A percentile compares a stretch with the other conserved stretches of the same genome.
phyloP scores from a whole-genome alignment of 257 asterid genomes.

The Solanum ossicruentum region DNA sequence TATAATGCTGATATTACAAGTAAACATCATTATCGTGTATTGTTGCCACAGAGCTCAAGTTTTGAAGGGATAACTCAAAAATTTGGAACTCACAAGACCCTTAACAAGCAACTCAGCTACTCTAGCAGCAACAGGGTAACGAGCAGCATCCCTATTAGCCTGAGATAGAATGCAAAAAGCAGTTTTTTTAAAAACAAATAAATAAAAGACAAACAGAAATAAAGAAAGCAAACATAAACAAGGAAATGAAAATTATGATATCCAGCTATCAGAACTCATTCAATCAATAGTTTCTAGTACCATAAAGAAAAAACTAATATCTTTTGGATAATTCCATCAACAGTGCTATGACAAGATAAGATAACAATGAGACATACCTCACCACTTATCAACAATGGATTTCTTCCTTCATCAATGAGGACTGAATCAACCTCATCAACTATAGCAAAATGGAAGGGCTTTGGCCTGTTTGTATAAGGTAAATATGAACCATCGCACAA shows the following conservation, averaged over 20 bases:
- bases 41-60: background rate
- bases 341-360: background rate
- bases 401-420: slow-evolving; percentile 96
- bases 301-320: background rate
- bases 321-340: background rate
- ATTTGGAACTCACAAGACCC: slow-evolving; percentile 48
- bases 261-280: background rate
- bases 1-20: slow-evolving; percentile 64
- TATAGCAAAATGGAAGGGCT: slow-evolving; percentile 94
- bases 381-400: slow-evolving; percentile 91
- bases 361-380: slow-evolving; percentile 44
- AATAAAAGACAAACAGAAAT: background rate
- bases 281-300: background rate
- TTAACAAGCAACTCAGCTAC: slow-evolving; percentile 75
- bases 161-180: slow-evolving; percentile 12
- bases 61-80: background rate
- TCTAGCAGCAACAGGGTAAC: slow-evolving; percentile 94
- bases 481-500: background rate
- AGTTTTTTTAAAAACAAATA: background rate
- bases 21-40: background rate
- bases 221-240: background rate
- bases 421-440: slow-evolving; percentile 98
- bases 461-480: slow-evolving; percentile 60
- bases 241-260: background rate
- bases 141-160: slow-evolving; percentile 82